Evolutionary conservation across 345 rosid species (phyloP).

Genomic region (Acer saccharum): DNA sequence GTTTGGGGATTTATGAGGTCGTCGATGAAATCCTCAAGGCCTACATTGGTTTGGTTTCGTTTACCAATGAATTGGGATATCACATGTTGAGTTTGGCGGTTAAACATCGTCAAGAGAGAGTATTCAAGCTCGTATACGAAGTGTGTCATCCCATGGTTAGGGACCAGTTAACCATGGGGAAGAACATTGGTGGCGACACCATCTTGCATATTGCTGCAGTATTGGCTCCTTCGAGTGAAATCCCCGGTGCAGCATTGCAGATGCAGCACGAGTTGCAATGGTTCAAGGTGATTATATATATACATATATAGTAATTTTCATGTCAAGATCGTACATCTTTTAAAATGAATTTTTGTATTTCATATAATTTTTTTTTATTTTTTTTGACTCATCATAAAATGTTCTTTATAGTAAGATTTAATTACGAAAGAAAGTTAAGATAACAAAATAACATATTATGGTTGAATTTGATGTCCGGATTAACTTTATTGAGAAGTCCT

Average conservation of each 20-base stretch:
- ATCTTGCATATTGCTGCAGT: constrained; percentile 18
- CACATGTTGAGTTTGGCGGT: constrained; percentile 11
- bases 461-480: no score
- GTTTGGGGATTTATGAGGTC: background rate
- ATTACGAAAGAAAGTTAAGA: no score
- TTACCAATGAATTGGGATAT: background rate
- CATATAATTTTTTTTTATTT: no score
- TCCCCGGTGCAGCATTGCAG: constrained; percentile 31
- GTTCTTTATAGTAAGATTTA: no score
- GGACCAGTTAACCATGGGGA: background rate
- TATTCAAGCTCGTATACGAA: constrained; percentile 7
- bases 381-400: no score
- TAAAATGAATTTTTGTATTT: no score
- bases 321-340: no score
- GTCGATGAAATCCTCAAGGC: background rate
- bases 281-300: background rate
- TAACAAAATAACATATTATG: no score
- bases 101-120: constrained; percentile 15
- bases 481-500: no score
- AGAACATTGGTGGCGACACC: background rate
- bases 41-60: background rate
- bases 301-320: background rate
- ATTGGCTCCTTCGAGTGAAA: background rate
- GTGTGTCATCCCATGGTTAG: background rate
- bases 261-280: constrained; percentile 23